Evolutionary conservation across 352 stramenopile species (phyloP), one percentile per base, ranked within the genome.

Genomic region (Phytophthora pistaciae): DNA sequence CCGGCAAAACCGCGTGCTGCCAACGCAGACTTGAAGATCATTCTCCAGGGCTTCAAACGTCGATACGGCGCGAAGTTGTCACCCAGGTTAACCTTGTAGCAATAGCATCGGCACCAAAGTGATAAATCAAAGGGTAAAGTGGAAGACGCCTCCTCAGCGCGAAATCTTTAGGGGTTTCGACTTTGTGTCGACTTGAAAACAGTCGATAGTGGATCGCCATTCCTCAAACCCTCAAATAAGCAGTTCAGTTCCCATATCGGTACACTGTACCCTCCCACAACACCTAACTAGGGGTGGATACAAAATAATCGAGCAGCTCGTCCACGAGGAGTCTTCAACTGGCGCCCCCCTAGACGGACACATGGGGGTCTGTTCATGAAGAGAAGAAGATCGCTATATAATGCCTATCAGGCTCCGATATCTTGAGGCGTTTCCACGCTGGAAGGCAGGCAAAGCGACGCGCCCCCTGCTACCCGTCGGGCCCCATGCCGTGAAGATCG

Each of bases 1-100:
- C 31, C 77, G 83, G 11, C 74, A 88, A 57, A 88, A 87, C 20
- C 83, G 80, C n/a, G 73, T 91, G 29, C 44, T 79, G 8, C 80
- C 67, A 33, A 38, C 40, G 3, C 56, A 74, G 25, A 59, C 33
- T 18, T 74, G 63, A 49, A 49, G 38, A 18, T 18, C 4, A 44
- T n/a, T 40, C 5, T 10, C 13, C 4, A 16, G 11, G 14, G 14
- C 10, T 40, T 16, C 13, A n/a, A n/a, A n/a, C n/a, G n/a, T n/a
- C n/a, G n/a, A n/a, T n/a, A n/a, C n/a, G 33, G 33, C 36, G 18
- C 11, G 5, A 42, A 42, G 36, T 42, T 44, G 36, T 44, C 36
- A 44, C 14, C 16, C 36, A 44, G 27, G 11, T 44, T 44, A 44
- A n/a, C 6, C 11, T 14, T 44, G 16, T 44, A 14, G 38, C 13